These are phyloP conservation scores for Oryza nivara DNA, from an alignment of 176 grass and related monocot genomes.

Conservation along the genomic window DNA sequence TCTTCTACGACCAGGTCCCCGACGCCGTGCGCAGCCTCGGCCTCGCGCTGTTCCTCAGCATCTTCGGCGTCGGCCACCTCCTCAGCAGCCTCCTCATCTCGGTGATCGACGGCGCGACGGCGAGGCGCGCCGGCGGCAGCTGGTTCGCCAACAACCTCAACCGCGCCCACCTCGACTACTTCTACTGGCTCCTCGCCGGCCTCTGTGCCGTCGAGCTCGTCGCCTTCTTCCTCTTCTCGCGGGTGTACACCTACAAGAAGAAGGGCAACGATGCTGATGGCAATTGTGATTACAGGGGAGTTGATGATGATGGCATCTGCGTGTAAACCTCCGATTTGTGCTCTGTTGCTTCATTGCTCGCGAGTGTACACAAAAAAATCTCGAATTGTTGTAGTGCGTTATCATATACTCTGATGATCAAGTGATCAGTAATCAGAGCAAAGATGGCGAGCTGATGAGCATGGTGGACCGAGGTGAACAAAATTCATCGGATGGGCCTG, in stretches of 20 bases:
- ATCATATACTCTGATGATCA: too few relatives aligned
- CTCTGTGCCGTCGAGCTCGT: conserved; percentile 36
- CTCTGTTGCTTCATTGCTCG: neutral
- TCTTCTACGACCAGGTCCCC: conserved; percentile 71
- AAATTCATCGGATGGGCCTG: too few relatives aligned
- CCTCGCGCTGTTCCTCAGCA: conserved; percentile 51
- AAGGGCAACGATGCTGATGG: conserved; percentile 29
- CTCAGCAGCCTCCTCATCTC: conserved; percentile 50
- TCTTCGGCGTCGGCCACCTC: conserved; percentile 39
- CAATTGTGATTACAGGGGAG: conserved; percentile 42
- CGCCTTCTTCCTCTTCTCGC: conserved; percentile 38
- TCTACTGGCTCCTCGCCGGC: conserved; percentile 63
- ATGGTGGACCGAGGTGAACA: too few relatives aligned
- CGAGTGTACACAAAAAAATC: too few relatives aligned
- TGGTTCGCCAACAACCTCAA: conserved; percentile 68
- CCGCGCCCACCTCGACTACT: conserved; percentile 66
- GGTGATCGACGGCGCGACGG: conserved; percentile 33
- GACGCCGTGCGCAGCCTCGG: conserved; percentile 51
- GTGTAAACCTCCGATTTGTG: neutral
- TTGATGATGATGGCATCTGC: conserved; percentile 14
- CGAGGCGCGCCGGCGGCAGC: conserved; percentile 30
- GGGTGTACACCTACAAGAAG: conserved; percentile 44
- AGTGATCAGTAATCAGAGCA: too few relatives aligned
- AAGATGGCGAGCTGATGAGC: too few relatives aligned
- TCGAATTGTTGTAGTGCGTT: neutral